These are phyloP conservation scores for Zymoseptoria ardabiliae DNA, from an alignment of 2,329 filamentous ascomycete species.

Conservation along the genomic window DNA sequence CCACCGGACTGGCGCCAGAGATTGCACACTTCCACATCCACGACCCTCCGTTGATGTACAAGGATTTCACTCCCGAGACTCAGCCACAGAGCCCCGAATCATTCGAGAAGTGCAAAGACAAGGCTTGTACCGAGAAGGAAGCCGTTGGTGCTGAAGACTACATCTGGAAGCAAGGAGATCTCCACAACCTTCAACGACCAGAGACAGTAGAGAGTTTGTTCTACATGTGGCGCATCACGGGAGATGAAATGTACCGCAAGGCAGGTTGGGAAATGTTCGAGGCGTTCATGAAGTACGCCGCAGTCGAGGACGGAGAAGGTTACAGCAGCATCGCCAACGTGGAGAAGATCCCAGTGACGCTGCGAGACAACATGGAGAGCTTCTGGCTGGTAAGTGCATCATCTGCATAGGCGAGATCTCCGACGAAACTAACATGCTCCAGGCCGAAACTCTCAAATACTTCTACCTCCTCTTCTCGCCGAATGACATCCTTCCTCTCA, in stretches of 20 bases:
- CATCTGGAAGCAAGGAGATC: slow-evolving; percentile 69
- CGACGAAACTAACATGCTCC: not conserved
- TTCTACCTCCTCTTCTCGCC: slow-evolving; percentile 91
- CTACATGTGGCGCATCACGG: slow-evolving; percentile 98
- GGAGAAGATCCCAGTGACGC: slow-evolving; percentile 58
- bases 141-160: slow-evolving; percentile 67
- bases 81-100: slow-evolving; percentile 45
- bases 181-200: slow-evolving; percentile 87
- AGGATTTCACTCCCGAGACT: slow-evolving; percentile 40
- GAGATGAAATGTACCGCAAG: slow-evolving; percentile 77
- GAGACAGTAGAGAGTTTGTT: slow-evolving; percentile 96
- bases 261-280: slow-evolving; percentile 99
- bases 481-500: slow-evolving; percentile 71
- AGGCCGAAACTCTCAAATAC: slow-evolving; percentile 97
- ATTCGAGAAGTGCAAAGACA: slow-evolving; percentile 20
- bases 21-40: slow-evolving; percentile 84
- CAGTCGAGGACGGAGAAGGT: slow-evolving; percentile 67
- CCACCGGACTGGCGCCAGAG: slow-evolving; percentile 86
- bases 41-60: slow-evolving; percentile 57
- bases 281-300: slow-evolving; percentile 77
- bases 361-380: slow-evolving; percentile 92
- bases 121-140: slow-evolving; percentile 39
- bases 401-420: not conserved
- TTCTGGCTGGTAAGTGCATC: slow-evolving; percentile 76
- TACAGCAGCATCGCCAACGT: slow-evolving; percentile 79